A percentile compares a stretch with the other conserved stretches of the same genome.
Evolutionary conservation across 768 basidiomycete species (phyloP).

Genomic region (Trametes coccinea): DNA sequence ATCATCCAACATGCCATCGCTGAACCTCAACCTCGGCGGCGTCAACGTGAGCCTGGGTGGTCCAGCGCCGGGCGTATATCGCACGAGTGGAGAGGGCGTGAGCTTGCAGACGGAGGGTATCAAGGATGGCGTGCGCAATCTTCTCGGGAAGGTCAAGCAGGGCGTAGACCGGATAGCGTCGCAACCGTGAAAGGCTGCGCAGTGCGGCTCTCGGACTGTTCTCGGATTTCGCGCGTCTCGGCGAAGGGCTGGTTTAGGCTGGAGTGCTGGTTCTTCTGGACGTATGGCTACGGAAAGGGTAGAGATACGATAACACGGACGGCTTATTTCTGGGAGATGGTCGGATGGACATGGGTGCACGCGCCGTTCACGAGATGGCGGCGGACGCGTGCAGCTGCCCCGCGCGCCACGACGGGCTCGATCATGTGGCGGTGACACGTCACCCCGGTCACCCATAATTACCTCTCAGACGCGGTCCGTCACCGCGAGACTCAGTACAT

Average conservation of each 20-base stretch:
- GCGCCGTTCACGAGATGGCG: background rate
- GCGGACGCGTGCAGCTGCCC: constrained; percentile 1
- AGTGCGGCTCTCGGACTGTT: constrained; percentile 7
- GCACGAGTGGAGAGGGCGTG: constrained; percentile 69
- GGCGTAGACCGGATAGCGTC: constrained; percentile 66
- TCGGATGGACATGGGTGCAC: constrained; percentile 6
- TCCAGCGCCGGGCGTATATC: constrained; percentile 78
- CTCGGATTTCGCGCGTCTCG: constrained; percentile 8
- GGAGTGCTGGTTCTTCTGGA: background rate
- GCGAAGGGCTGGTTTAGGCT: background rate
- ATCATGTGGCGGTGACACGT: constrained; percentile 25
- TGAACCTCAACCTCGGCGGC: constrained; percentile 89
- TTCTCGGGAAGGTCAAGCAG: constrained; percentile 88
- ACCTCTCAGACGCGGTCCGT: constrained; percentile 6
- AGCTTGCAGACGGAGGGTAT: constrained; percentile 84
- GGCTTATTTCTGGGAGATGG: constrained; percentile 24
- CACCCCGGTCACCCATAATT: constrained; percentile 17
- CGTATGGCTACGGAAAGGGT: background rate
- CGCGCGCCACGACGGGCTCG: constrained; percentile 12
- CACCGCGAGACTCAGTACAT: background rate
- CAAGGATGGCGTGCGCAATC: constrained; percentile 81
- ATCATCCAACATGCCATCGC: constrained; percentile 67
- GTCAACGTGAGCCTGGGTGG: constrained; percentile 96
- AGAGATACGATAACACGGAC: constrained; percentile 14
- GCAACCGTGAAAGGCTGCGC: constrained; percentile 21